These are phyloP conservation scores for Tetratostichococcus sp. DNA, from an alignment of 139 green algal genomes.

Conservation along the genomic window DNA sequence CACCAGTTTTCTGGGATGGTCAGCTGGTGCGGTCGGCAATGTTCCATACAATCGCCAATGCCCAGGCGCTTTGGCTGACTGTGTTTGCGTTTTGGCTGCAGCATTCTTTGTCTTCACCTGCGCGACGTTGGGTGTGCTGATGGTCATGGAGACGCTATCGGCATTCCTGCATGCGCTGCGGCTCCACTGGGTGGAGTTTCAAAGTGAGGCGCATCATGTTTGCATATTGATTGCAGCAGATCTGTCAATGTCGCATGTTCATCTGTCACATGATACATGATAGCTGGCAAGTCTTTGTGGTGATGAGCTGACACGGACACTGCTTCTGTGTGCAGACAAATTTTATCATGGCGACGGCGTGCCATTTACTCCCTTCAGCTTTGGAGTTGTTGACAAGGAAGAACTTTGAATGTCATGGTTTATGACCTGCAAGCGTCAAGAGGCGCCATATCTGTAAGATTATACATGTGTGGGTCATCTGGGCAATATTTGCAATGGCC, in stretches of 20 bases:
- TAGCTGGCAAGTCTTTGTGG: no score
- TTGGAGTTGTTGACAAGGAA: slow-evolving; percentile 51
- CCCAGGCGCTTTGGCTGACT: no score
- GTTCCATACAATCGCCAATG: no score
- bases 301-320: no score
- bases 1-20: no score
- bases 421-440: no score
- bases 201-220: slow-evolving; percentile 73
- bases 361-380: slow-evolving; percentile 85
- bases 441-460: no score
- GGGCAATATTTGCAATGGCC: no score
- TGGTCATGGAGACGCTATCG: slow-evolving; percentile 96
- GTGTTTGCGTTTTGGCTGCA: no score
- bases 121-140: slow-evolving; percentile 93
- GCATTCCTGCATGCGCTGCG: slow-evolving; percentile 97
- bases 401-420: slow-evolving; percentile 8
- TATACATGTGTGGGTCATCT: no score
- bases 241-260: background rate
- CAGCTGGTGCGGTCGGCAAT: background rate
- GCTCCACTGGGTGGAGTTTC: slow-evolving; percentile 96
- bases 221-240: background rate
- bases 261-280: slow-evolving; percentile 4
- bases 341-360: slow-evolving; percentile 86
- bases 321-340: slow-evolving; percentile 35
- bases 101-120: slow-evolving; percentile 87